A percentile compares a stretch with the other conserved stretches of the same genome.
Evolutionary conservation across 2,329 filamentous ascomycete genomes (phyloP).

Genomic region (Cercospora sp.): DNA sequence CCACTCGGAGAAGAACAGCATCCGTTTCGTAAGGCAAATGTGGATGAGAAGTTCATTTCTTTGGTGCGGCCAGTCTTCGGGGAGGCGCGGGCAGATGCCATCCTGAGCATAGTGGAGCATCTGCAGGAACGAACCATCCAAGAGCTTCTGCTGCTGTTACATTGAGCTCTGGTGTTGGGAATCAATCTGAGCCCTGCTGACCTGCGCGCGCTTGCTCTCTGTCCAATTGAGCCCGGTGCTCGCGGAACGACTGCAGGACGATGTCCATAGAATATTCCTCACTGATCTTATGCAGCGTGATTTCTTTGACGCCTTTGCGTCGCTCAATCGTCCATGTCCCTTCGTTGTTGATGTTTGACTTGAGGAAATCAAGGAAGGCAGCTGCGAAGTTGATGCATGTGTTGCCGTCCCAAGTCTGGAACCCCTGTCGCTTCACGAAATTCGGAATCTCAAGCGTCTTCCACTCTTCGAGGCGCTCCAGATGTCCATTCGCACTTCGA

Average conservation of each 20-base stretch:
- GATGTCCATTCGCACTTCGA: slow-evolving; percentile 69
- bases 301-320: slow-evolving; percentile 58
- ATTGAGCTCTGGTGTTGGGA: not conserved
- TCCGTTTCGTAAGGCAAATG: slow-evolving; percentile 34
- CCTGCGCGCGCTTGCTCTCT: not conserved
- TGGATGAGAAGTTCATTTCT: slow-evolving; percentile 36
- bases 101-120: slow-evolving; percentile 29
- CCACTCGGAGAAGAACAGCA: slow-evolving; percentile 37
- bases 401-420: slow-evolving; percentile 82
- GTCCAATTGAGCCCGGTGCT: slow-evolving; percentile 19
- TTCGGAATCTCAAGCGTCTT: slow-evolving; percentile 77
- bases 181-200: not conserved
- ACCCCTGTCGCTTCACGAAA: slow-evolving; percentile 67
- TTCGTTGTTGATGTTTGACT: slow-evolving; percentile 55
- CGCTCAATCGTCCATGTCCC: slow-evolving; percentile 82
- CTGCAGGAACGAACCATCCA: slow-evolving; percentile 24
- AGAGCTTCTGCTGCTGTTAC: slow-evolving; percentile 1
- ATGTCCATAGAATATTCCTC: slow-evolving; percentile 24
- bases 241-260: slow-evolving; percentile 16
- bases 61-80: slow-evolving; percentile 32
- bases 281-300: slow-evolving; percentile 71
- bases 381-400: slow-evolving; percentile 89
- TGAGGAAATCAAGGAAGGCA: slow-evolving; percentile 62
- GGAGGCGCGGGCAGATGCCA: slow-evolving; percentile 24
- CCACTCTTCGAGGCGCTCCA: slow-evolving; percentile 73